A percentile compares a stretch with the other conserved stretches of the same genome.
Evolutionary conservation across 148 eudicot species (phyloP).

Genomic region (Rhododendron ovatum): DNA sequence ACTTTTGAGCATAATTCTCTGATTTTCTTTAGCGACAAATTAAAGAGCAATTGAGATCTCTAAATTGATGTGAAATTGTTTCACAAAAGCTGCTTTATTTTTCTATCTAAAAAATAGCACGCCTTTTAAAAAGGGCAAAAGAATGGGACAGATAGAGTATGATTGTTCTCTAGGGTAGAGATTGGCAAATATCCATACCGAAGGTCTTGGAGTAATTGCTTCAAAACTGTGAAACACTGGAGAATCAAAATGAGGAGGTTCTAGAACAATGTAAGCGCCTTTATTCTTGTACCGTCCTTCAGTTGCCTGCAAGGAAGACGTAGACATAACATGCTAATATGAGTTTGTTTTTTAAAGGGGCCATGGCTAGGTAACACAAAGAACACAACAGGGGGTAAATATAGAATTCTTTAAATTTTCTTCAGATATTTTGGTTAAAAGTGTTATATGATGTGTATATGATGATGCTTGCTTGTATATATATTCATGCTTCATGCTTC

Average conservation of each 20-base stretch:
- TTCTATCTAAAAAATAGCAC: not conserved
- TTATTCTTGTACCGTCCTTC: slow-evolving; percentile 71
- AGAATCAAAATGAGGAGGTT: slow-evolving; percentile 77
- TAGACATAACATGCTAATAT: not conserved
- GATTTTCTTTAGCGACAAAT: not conserved
- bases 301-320: slow-evolving; percentile 52
- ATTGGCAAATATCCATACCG: slow-evolving; percentile 33
- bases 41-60: not conserved
- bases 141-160: not conserved
- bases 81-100: not conserved
- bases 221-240: slow-evolving; percentile 79
- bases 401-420: too few species aligned
- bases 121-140: not conserved
- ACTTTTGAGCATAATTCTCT: not conserved
- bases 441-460: too few species aligned
- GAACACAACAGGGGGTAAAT: not conserved
- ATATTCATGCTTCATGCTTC: too few species aligned
- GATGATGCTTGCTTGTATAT: too few species aligned
- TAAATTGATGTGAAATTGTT: not conserved
- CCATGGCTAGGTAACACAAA: not conserved
- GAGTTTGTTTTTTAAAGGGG: not conserved
- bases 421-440: too few species aligned
- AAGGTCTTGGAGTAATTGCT: slow-evolving; percentile 85
- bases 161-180: not conserved
- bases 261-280: slow-evolving; percentile 80